Percentiles rank a stretch among this genome's conserved stretches.
Conservation (phyloP, 2,329 filamentous ascomycete species). For the Hypoxylon sp. region DNA sequence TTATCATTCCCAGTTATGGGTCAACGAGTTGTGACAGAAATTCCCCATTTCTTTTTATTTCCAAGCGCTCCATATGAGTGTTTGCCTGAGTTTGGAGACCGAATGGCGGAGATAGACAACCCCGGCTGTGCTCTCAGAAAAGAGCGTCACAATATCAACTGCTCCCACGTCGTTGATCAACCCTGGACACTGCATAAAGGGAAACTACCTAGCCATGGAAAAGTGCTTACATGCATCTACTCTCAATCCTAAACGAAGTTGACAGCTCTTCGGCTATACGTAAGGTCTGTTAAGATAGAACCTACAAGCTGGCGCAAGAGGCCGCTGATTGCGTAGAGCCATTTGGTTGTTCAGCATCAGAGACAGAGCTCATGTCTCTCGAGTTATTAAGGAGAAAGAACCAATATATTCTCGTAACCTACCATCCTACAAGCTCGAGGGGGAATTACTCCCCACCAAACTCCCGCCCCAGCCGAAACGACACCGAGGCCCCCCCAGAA, state of each 20-base stretch:
- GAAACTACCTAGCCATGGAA: not conserved
- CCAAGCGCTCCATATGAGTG: not conserved
- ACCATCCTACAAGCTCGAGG: not conserved
- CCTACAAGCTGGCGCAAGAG: not conserved
- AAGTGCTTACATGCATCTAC: not conserved
- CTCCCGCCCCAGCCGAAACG: not conserved
- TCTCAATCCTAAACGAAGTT: not conserved
- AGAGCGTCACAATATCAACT: not conserved
- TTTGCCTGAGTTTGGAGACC: not conserved
- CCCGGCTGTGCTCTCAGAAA: not conserved
- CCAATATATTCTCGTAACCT: not conserved
- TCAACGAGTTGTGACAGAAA: not conserved
- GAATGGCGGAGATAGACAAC: not conserved
- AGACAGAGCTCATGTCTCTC: too few species aligned
- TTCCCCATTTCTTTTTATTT: not conserved
- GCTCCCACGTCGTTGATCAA: not conserved
- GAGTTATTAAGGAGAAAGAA: not conserved
- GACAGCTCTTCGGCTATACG: not conserved
- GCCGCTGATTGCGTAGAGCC: not conserved
- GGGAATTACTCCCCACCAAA: too few species aligned
- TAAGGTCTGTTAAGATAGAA: not conserved
- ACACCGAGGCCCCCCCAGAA: not conserved
- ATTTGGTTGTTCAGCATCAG: too few species aligned
- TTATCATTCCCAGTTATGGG: not conserved
- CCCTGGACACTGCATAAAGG: not conserved